phyloP scores from a whole-genome alignment of 106 monocot genomes.

The Phalaenopsis aphrodite region DNA sequence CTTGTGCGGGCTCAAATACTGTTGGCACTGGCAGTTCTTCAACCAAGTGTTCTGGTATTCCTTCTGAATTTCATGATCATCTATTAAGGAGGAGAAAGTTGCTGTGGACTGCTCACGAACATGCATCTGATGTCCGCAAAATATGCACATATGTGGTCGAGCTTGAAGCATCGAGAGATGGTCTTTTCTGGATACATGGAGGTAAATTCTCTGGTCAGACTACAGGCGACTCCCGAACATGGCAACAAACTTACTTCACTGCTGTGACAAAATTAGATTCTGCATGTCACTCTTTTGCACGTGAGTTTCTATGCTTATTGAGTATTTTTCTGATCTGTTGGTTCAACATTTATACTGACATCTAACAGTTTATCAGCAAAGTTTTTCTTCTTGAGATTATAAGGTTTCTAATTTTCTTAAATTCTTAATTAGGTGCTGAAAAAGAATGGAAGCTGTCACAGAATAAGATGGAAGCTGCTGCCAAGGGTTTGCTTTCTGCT shows the following conservation, averaged over 20 bases:
- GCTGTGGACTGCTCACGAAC: conserved; percentile 50
- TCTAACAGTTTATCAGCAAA: neutral
- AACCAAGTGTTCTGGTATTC: conserved; percentile 55
- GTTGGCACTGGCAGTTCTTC: conserved; percentile 22
- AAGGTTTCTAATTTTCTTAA: conserved; percentile 5
- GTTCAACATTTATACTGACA: neutral
- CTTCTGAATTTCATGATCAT: conserved; percentile 92
- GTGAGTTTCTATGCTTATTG: conserved; percentile 28
- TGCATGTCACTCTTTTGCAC: conserved; percentile 71
- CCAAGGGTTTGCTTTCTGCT: conserved; percentile 50
- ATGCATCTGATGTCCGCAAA: conserved; percentile 52
- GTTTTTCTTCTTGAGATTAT: neutral
- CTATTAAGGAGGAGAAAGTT: conserved; percentile 58
- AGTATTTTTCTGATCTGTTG: neutral
- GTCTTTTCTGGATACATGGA: conserved; percentile 37
- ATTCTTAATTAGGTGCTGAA: conserved; percentile 67
- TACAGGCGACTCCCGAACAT: conserved; percentile 43
- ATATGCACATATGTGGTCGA: conserved; percentile 75
- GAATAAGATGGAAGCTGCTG: conserved; percentile 69
- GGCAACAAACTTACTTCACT: conserved; percentile 72
- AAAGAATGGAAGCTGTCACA: conserved; percentile 72
- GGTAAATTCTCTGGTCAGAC: conserved; percentile 35
- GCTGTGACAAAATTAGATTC: conserved; percentile 61
- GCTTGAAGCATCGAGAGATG: conserved; percentile 97
- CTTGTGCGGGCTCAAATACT: conserved; percentile 63